Evolutionary conservation across 2,329 filamentous ascomycete genomes (phyloP), one percentile per base, ranked within the genome.

Genomic region (Uncinocarpus reesii): DNA sequence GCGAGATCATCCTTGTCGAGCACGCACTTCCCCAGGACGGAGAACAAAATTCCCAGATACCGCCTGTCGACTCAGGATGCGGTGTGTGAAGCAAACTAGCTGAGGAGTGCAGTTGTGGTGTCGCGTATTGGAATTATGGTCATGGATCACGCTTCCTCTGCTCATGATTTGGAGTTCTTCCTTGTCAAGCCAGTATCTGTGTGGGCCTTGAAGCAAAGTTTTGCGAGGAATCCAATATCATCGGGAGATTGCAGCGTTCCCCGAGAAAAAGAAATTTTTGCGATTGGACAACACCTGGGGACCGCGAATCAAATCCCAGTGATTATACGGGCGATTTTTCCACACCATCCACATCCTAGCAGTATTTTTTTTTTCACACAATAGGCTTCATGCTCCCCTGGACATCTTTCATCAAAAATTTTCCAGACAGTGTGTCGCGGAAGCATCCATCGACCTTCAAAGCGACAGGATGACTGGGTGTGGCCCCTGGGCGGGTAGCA

Each of bases 211-310:
- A 2, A 37, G 32, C 23, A 47, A 41, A 47, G 45, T 47, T 47
- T 47, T 35, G 40, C 15, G 28, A 16, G 11, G 8, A 15, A 8
- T 13, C 16, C 26, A 47, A 47, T 32, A 47, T 47, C 28, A 24
- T 23, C 45, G 36, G 45, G 36, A 41, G 28, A 23, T 34, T 41
- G 45, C 45, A 47, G 35, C 16, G 45, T 47, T 47, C 45, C 45
- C 45, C 45, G 45, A 47, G 10, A 34, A 44, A 34, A 34, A 34
- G 10, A 35, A 44, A 44, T 23, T 10, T 28, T 34, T 11, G 10
- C 31, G 23, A 41, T n/a, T n/a, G 11, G 11, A 41, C 24, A 21
- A 18, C 10, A 16, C 20, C 11, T 7, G 18, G 7, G 11, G 13
- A 21, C n/a, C n/a, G 32, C 43, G 38, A 46, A 46, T 37, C 43